Percentiles rank a stretch among this genome's conserved stretches.
These are phyloP conservation scores for Talaromyces sp. DNA, from an alignment of 2,329 filamentous ascomycete genomes.

Conservation along the genomic window DNA sequence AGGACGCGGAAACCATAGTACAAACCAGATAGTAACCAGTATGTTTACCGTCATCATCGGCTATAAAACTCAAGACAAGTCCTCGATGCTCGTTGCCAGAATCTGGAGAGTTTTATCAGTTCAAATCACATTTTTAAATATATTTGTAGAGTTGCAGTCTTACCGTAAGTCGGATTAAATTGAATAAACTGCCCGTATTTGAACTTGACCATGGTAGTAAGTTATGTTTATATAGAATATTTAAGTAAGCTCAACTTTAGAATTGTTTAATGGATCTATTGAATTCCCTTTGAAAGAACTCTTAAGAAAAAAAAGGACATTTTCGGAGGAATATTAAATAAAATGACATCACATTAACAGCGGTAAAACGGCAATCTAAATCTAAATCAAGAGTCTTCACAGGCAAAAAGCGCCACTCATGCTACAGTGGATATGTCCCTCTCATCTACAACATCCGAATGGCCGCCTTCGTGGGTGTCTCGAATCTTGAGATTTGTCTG, in stretches of 20 bases:
- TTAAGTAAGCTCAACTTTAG: background rate
- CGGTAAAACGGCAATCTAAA: background rate
- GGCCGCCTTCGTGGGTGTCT: background rate
- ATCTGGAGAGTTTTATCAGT: background rate
- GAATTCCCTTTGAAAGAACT: background rate
- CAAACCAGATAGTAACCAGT: background rate
- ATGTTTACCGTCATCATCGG: background rate
- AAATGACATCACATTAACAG: background rate
- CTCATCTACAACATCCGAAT: background rate
- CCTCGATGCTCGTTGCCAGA: background rate
- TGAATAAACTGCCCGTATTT: background rate
- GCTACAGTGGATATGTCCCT: background rate
- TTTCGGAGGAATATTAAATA: background rate
- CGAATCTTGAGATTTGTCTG: background rate
- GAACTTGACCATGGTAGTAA: background rate
- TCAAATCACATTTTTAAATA: background rate
- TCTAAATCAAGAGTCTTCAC: background rate
- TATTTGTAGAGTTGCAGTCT: background rate
- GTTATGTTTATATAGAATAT: background rate
- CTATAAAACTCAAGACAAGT: background rate
- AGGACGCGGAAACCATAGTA: background rate
- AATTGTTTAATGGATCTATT: background rate
- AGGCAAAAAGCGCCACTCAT: background rate
- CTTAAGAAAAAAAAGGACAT: background rate
- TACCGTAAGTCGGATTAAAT: background rate